These are phyloP conservation scores for Amanita polypyramis DNA, from an alignment of 768 basidiomycete species.

Conservation along the genomic window DNA sequence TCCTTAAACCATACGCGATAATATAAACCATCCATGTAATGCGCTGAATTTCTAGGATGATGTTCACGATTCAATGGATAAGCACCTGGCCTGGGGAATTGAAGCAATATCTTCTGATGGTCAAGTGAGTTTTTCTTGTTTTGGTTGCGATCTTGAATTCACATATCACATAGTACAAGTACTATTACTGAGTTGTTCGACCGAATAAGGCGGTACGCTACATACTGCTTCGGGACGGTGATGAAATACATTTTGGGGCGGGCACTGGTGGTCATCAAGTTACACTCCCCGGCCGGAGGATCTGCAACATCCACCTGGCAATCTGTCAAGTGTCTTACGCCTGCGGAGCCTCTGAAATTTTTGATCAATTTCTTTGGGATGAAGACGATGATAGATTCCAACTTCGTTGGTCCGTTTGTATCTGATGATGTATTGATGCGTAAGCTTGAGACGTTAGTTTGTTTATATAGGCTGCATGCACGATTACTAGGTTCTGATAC, in stretches of 20 bases:
- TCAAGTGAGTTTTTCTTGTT: slow-evolving; percentile 4
- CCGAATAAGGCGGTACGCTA: background rate
- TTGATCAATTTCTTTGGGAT: slow-evolving; percentile 8
- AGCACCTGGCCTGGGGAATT: slow-evolving; percentile 9
- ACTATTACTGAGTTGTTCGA: slow-evolving; percentile 8
- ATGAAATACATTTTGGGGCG: slow-evolving; percentile 8
- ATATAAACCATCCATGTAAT: slow-evolving; percentile 7
- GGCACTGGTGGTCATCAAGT: slow-evolving; percentile 3
- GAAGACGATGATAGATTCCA: slow-evolving; percentile 7
- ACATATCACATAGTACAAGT: slow-evolving; percentile 8
- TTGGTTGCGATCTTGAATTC: slow-evolving; percentile 1
- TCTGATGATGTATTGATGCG: slow-evolving; percentile 8
- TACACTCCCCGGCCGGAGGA: slow-evolving; percentile 1
- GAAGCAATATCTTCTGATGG: slow-evolving; percentile 4
- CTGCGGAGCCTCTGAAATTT: slow-evolving; percentile 6
- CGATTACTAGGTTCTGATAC: background rate
- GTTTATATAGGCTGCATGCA: background rate
- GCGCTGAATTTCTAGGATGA: slow-evolving; percentile 10
- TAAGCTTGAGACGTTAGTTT: slow-evolving; percentile 1
- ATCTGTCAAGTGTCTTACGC: slow-evolving; percentile 4
- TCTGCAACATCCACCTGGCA: slow-evolving; percentile 10
- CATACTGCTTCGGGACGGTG: slow-evolving; percentile 1
- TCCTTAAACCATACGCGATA: background rate
- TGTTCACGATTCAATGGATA: slow-evolving; percentile 15
- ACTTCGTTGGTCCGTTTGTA: slow-evolving; percentile 7